Evolutionary conservation across 345 rosid species (phyloP), one percentile per base, ranked within the genome.

Genomic region (Isatis tinctoria): DNA sequence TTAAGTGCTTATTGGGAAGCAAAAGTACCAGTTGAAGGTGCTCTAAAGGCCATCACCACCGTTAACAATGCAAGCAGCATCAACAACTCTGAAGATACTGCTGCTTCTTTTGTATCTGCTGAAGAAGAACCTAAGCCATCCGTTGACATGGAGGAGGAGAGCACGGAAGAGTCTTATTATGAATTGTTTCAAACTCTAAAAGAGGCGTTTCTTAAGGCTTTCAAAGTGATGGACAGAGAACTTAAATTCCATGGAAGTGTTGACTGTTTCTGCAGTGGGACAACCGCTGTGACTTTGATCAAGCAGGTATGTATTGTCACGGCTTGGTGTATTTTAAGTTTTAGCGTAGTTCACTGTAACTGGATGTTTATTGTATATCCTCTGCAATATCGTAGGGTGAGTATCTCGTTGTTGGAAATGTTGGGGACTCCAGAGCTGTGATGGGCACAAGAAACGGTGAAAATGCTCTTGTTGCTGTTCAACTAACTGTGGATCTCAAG

Each of bases 371-470:
- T 53, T 44, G 30, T 63, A 16, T 69, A 33, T 49, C 12, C 2
- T 68, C 52, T 56, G 48, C 52, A 27, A 49, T 75, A 68, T 45
- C 12, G 17, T 52, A 96, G 99, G 99, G 97, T 79, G 82, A 80
- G 30, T 66, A 82, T 86, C 87, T 92, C 63, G 86, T 90, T 6
- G 69, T 96, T 36, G 98, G 96, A 73, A 96, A 92, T 80, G 77
- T 92, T 49, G 99, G 99, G 37, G 99, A 96, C 83, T 96, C 99
- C 1, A 84, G 99, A 84, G 99, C 98, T 43, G 88, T 92, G 35
- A 60, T 96, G 77, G 97, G 94, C 47, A 86, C 93, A 41, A 81
- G 98, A 73, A 83, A 88, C 79, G 74, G 76, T 59, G 85, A 89
- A 45, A 82, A 87, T 65, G 82, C 81, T 70, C 90, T 96, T 53